A percentile compares a stretch with the other conserved stretches of the same genome.
phyloP scores from a whole-genome alignment of 1,139 yeast genomes.

The Sugiyamaella castrensis region DNA sequence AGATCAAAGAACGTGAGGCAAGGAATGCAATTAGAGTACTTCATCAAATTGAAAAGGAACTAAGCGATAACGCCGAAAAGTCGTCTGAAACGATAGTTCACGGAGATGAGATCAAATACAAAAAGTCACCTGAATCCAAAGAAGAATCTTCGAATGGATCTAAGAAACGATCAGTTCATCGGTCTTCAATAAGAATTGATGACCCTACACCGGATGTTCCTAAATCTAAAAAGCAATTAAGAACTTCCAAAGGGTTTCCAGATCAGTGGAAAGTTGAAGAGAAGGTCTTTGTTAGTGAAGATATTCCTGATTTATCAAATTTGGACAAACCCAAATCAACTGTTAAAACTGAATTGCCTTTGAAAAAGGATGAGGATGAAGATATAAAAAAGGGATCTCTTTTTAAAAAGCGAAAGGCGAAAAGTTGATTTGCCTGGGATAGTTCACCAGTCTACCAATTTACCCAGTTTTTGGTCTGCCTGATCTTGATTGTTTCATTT shows the following conservation, averaged over 20 bases:
- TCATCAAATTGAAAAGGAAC: conserved; percentile 24
- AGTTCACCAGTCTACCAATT: too few species aligned
- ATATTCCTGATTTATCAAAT: background rate
- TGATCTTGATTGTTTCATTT: too few species aligned
- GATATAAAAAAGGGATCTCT: conserved; percentile 8
- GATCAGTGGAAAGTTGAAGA: conserved; percentile 14
- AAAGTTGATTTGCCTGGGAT: background rate
- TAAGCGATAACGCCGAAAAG: conserved; percentile 10
- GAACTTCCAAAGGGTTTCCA: conserved; percentile 11
- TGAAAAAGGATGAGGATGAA: conserved; percentile 4
- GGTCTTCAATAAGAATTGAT: background rate
- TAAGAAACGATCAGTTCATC: background rate
- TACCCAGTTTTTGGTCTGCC: too few species aligned
- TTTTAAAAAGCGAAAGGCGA: conserved; percentile 27
- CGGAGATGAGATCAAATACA: background rate
- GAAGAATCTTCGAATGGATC: background rate
- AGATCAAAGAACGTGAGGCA: conserved; percentile 27
- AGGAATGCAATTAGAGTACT: conserved; percentile 27
- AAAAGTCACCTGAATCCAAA: background rate
- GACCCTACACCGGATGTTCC: conserved; percentile 17
- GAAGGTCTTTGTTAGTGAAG: conserved; percentile 9
- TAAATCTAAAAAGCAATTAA: conserved; percentile 1
- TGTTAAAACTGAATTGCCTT: background rate
- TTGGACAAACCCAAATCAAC: background rate
- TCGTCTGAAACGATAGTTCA: background rate